Base-by-base conservation (phyloP, 2,329 filamentous ascomycete species). In the Penicillium sp. region DNA sequence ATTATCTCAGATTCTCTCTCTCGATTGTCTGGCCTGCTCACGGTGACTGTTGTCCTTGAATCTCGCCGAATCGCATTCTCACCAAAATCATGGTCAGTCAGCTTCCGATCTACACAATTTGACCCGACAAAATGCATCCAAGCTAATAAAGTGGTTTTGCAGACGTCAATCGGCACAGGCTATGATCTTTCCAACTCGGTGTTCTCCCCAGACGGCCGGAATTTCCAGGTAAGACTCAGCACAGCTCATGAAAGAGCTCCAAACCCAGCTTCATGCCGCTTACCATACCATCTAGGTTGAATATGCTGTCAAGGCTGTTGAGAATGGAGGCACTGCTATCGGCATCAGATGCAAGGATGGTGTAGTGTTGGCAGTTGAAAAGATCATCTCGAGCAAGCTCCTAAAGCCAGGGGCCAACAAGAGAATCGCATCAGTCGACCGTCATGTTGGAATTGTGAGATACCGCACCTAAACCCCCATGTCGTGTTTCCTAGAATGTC, bases 131-230 rank as follows among this genome's bases (percentile, higher is more conserved):
- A 40, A 47, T 19, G 8, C 23, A 16, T 47, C 19, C 29, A 52
- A 56, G 54, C 59, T 63, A 61, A 67, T 51, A 34, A 35, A 55
- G 39, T 45, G 45, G 39, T 18, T 35, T 35, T 45, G 27, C 58
- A 99, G 94, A 99, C 94, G 71, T 99, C 94, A 73, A 99, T 99
- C 89, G 94, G 94, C 74, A 99, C 94, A 70, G 94, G 94, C 72
- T 99, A 99, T 81, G 94, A 99, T 85, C 88, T 99, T 70, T 91
- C 91, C 75, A 99, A 99, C 84, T 97, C 94, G 71, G 95, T 97
- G 81, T 99, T 97, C 83, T 97, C 94, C 45, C 94, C 94, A 64
- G 94, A 99, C 79, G 94, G 94, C 73, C 90, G 94, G 68, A 99
- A 99, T 78, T 99, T 99, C 78, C 94, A 99, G 79, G 91, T 95